Evolutionary conservation across 192 early-diverging fungal genomes (phyloP).

Genomic region (Ramicandelaber brevisporus): DNA sequence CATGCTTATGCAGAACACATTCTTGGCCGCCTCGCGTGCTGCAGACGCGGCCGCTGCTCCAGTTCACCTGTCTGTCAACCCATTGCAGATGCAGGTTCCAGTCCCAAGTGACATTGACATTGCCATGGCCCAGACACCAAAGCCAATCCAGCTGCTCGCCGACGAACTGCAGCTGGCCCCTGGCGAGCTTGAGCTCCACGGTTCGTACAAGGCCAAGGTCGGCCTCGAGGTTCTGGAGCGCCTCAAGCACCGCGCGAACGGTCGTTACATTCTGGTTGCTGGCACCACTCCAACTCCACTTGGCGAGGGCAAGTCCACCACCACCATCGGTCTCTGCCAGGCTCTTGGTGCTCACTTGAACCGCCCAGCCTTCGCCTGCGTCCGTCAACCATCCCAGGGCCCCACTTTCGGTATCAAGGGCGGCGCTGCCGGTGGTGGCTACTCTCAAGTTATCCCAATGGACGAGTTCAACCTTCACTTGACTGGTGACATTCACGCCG

Average conservation of each 20-base stretch:
- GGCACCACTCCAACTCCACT: slow-evolving; percentile 97
- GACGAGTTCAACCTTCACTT: slow-evolving; percentile 97
- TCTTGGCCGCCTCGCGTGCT: slow-evolving; percentile 46
- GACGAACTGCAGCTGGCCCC: slow-evolving; percentile 57
- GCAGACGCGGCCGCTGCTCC: slow-evolving; percentile 21
- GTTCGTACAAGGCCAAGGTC: slow-evolving; percentile 75
- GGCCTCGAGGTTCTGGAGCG: slow-evolving; percentile 56
- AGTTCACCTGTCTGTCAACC: slow-evolving; percentile 24
- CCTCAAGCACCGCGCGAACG: slow-evolving; percentile 49
- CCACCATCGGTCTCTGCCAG: slow-evolving; percentile 81
- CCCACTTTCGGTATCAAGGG: slow-evolving; percentile 99
- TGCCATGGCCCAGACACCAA: slow-evolving; percentile 68
- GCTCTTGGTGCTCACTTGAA: slow-evolving; percentile 84
- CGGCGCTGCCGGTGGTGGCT: slow-evolving; percentile 91
- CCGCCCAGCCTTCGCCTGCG: slow-evolving; percentile 77
- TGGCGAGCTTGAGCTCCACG: slow-evolving; percentile 70
- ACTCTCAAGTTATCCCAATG: slow-evolving; percentile 99
- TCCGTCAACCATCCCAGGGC: slow-evolving; percentile 96
- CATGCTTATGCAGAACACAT: slow-evolving; percentile 84
- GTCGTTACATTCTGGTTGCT: slow-evolving; percentile 84
- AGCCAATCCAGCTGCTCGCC: slow-evolving; percentile 49
- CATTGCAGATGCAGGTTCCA: slow-evolving; percentile 36
- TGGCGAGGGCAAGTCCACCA: slow-evolving; percentile 97
- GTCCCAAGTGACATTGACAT: slow-evolving; percentile 94
- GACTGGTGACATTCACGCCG: slow-evolving; percentile 97